These are phyloP conservation scores for Pythium utonaiense DNA, from an alignment of 352 stramenopile species.

Conservation along the genomic window DNA sequence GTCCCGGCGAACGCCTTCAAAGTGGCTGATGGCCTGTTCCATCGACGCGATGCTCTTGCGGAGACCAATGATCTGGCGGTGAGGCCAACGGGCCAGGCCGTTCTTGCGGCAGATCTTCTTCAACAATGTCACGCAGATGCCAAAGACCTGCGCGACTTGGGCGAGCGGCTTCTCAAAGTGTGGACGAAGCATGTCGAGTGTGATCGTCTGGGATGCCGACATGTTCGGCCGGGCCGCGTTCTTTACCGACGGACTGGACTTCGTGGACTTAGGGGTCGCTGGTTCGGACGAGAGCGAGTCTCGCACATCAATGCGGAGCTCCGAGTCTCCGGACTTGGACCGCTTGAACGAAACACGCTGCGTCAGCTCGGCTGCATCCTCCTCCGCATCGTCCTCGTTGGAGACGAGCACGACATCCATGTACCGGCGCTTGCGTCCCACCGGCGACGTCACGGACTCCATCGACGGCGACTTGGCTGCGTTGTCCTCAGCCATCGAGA, in stretches of 20 bases:
- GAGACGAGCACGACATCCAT: conserved; percentile 23
- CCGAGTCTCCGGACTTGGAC: conserved; percentile 16
- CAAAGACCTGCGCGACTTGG: conserved; percentile 69
- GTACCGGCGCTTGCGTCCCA: conserved; percentile 23
- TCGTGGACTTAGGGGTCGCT: conserved; percentile 1
- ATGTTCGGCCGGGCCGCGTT: conserved; percentile 47
- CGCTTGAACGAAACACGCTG: conserved; percentile 26
- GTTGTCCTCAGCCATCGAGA: conserved; percentile 8
- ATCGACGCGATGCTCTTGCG: conserved; percentile 86
- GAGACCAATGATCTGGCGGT: conserved; percentile 84
- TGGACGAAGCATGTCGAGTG: conserved; percentile 72
- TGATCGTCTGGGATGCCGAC: conserved; percentile 76
- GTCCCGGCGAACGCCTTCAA: conserved; percentile 61
- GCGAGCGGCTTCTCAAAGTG: conserved; percentile 84
- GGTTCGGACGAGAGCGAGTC: conserved; percentile 12
- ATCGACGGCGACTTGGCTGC: conserved; percentile 10
- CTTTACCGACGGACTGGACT: conserved; percentile 16
- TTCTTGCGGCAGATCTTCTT: conserved; percentile 86
- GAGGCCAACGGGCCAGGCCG: conserved; percentile 76
- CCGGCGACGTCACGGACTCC: conserved; percentile 9
- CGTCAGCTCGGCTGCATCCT: conserved; percentile 9
- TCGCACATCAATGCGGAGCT: conserved; percentile 8
- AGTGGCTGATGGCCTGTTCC: conserved; percentile 79
- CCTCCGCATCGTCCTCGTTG: background rate
- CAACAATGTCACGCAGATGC: conserved; percentile 81